A percentile compares a stretch with the other conserved stretches of the same genome.
Evolutionary conservation across 805 yeast genomes (phyloP).

Genomic region (Zygoascus ofunaensis): DNA sequence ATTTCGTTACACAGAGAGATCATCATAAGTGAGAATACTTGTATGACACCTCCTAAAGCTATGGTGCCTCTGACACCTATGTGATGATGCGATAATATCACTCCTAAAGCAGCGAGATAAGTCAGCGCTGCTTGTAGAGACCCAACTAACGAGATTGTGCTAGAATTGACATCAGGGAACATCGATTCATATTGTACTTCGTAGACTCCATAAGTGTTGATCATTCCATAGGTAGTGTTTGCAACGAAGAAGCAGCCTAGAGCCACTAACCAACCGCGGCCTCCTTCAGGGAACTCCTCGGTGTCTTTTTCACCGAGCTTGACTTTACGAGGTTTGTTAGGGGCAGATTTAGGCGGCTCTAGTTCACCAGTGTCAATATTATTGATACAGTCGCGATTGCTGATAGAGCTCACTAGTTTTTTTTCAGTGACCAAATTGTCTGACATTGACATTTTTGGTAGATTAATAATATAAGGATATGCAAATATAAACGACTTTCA

Average conservation of each 20-base stretch:
- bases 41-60: conserved; percentile 36
- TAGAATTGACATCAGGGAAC: conserved; percentile 38
- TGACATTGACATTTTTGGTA: too few relatives aligned
- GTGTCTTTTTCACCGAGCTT: conserved; percentile 19
- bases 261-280: conserved; percentile 46
- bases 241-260: conserved; percentile 39
- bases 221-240: conserved; percentile 50
- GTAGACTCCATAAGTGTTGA: conserved; percentile 50
- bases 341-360: background rate
- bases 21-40: conserved; percentile 38
- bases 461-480: too few relatives aligned
- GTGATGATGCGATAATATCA: conserved; percentile 33
- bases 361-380: background rate
- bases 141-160: conserved; percentile 46
- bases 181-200: conserved; percentile 39
- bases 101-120: conserved; percentile 30
- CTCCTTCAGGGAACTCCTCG: conserved; percentile 37
- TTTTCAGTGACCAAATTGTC: too few relatives aligned
- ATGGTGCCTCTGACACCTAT: conserved; percentile 36
- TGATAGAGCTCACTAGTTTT: too few relatives aligned
- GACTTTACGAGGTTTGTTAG: background rate
- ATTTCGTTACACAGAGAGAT: conserved; percentile 37
- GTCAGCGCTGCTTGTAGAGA: conserved; percentile 40
- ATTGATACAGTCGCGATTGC: too few relatives aligned
- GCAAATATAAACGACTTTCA: too few relatives aligned